Evolutionary conservation across 2,329 filamentous ascomycete species (phyloP).

Genomic region (Zelopaecilomyces penicillatus): DNA sequence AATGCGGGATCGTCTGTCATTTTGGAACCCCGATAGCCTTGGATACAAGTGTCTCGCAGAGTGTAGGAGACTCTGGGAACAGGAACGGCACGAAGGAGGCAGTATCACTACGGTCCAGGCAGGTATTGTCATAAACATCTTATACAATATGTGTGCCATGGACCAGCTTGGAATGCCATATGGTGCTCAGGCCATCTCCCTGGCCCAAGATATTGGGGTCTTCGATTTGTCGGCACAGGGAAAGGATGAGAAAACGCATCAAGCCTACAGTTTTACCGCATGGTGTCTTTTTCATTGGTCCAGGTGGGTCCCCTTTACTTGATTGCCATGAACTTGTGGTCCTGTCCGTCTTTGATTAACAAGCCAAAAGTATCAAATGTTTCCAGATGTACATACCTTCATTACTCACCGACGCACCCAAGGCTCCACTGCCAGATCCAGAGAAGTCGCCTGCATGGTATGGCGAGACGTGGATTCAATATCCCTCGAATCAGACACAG

Average conservation of each 20-base stretch:
- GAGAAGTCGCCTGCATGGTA: background rate
- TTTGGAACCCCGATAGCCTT: constrained; percentile 6
- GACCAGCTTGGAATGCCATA: background rate
- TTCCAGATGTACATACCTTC: background rate
- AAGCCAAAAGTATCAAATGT: background rate
- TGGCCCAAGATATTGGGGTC: background rate
- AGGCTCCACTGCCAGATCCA: background rate
- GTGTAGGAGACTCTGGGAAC: constrained; percentile 6
- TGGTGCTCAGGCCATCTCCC: background rate
- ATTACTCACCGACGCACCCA: constrained; percentile 1
- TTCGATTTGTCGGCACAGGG: background rate
- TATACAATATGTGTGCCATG: constrained; percentile 1
- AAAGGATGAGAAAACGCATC: background rate
- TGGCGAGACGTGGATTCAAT: constrained; percentile 4
- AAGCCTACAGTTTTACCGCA: constrained; percentile 1
- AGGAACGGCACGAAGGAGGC: background rate
- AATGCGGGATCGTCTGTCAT: background rate
- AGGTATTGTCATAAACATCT: constrained; percentile 2
- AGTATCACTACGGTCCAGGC: constrained; percentile 6
- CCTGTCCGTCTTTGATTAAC: background rate
- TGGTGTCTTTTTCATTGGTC: constrained; percentile 6
- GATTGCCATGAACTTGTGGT: background rate
- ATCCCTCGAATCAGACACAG: background rate
- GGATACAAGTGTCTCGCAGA: constrained; percentile 4
- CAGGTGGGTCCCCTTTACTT: background rate